Evolutionary conservation across 2,329 filamentous ascomycete genomes (phyloP).

Genomic region (Exophiala mesophila): DNA sequence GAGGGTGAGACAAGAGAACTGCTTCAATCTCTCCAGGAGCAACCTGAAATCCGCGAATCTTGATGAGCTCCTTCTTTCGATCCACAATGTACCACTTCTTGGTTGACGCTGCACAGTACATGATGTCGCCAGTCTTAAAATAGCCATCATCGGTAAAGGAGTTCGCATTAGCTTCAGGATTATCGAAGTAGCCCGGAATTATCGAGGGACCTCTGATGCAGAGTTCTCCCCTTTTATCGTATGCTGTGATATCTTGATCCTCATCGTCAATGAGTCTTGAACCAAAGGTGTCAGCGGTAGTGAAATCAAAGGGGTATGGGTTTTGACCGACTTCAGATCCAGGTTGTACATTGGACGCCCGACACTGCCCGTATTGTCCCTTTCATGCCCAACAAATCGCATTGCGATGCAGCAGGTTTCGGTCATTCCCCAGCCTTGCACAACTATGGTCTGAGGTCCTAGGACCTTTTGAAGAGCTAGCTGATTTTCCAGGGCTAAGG

Average conservation of each 20-base stretch:
- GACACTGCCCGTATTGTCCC: conserved; percentile 19
- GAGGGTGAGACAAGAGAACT: conserved; percentile 40
- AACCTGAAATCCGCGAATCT: conserved; percentile 39
- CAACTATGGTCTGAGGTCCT: conserved; percentile 38
- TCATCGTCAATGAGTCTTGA: conserved; percentile 50
- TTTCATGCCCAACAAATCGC: conserved; percentile 14
- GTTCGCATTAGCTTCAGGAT: conserved; percentile 30
- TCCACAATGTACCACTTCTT: conserved; percentile 57
- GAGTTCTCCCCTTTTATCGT: conserved; percentile 44
- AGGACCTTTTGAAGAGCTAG: conserved; percentile 39
- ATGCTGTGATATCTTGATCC: conserved; percentile 52
- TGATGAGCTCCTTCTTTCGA: conserved; percentile 39
- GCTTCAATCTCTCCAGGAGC: conserved; percentile 46
- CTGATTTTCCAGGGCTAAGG: conserved; percentile 41
- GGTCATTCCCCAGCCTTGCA: conserved; percentile 54
- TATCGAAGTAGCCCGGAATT: conserved; percentile 36
- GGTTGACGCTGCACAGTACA: conserved; percentile 61
- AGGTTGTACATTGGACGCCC: conserved; percentile 16
- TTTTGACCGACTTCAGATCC: conserved; percentile 17
- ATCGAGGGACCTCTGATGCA: conserved; percentile 39
- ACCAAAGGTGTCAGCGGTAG: no score
- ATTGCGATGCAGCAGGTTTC: conserved; percentile 34
- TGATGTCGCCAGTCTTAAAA: conserved; percentile 56
- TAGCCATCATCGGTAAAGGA: conserved; percentile 45
- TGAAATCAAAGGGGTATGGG: not conserved